Percentiles rank a stretch among this genome's conserved stretches.
Evolutionary conservation across 2,329 filamentous ascomycete genomes (phyloP).

Genomic region (Nemania bipapillata): DNA sequence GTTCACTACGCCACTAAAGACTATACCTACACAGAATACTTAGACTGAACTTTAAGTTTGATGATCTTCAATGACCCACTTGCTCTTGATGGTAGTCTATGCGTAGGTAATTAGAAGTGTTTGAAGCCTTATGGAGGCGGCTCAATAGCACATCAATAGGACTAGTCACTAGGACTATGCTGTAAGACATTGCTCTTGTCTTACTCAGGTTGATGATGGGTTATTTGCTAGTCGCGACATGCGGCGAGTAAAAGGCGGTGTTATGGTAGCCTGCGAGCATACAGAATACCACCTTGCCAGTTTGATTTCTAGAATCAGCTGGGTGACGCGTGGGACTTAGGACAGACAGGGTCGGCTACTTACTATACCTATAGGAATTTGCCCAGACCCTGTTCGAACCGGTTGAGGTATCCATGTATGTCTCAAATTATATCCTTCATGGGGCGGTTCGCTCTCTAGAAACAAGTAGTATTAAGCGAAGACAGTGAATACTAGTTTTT

Average conservation of each 20-base stretch:
- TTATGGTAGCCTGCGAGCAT: neutral
- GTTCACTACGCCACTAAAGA: neutral
- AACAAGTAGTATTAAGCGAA: neutral
- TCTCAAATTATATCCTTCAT: too few relatives aligned
- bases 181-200: neutral
- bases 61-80: neutral
- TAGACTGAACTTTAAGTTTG: neutral
- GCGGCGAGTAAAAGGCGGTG: neutral
- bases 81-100: too few relatives aligned
- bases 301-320: conserved; percentile 3
- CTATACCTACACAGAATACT: neutral
- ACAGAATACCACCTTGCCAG: too few relatives aligned
- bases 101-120: too few relatives aligned
- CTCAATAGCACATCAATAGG: neutral
- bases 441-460: neutral
- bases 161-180: neutral
- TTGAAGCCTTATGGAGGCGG: neutral
- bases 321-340: neutral
- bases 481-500: neutral
- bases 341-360: neutral
- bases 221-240: neutral
- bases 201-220: neutral
- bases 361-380: neutral
- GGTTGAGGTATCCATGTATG: neutral
- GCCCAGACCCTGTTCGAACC: neutral